These are phyloP conservation scores for Tetracladium marchalianum DNA, from an alignment of 495 filamentous ascomycete genomes.

Conservation along the genomic window DNA sequence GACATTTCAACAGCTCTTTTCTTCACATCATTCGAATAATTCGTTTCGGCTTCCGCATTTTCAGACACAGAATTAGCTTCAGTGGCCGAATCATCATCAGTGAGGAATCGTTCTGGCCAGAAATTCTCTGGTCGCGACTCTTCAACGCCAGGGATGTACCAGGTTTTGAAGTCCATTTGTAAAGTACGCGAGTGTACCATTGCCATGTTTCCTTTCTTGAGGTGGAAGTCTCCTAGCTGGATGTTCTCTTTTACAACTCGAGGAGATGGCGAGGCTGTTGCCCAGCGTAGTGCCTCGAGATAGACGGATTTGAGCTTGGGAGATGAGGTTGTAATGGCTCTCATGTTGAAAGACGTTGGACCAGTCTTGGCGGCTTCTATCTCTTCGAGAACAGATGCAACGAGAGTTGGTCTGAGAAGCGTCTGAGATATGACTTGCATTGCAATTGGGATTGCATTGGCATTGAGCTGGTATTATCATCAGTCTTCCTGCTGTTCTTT, in stretches of 20 bases:
- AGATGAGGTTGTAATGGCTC: not conserved
- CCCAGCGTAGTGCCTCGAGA: conserved; percentile 2
- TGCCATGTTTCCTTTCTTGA: conserved; percentile 3
- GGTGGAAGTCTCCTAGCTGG: not conserved
- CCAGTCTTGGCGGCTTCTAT: not conserved
- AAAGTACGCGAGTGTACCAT: not conserved
- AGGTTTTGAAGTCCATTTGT: not conserved
- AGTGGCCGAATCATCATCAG: not conserved
- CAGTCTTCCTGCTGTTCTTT: too few relatives aligned
- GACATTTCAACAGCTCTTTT: not conserved
- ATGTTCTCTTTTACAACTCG: not conserved
- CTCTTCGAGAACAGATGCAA: not conserved
- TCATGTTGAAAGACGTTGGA: not conserved
- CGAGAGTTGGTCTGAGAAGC: not conserved
- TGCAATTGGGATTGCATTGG: conserved; percentile 3
- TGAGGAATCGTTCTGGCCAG: conserved; percentile 2
- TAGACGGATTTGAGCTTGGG: conserved; percentile 6
- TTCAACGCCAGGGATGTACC: not conserved
- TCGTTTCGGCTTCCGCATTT: conserved; percentile 1
- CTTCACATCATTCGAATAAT: not conserved
- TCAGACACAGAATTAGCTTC: not conserved
- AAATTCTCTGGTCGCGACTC: not conserved
- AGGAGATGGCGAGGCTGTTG: conserved; percentile 4
- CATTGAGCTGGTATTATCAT: not conserved
- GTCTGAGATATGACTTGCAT: not conserved